phyloP scores from a whole-genome alignment of 805 yeast genomes.

The Zygosaccharomyces rouxii region DNA sequence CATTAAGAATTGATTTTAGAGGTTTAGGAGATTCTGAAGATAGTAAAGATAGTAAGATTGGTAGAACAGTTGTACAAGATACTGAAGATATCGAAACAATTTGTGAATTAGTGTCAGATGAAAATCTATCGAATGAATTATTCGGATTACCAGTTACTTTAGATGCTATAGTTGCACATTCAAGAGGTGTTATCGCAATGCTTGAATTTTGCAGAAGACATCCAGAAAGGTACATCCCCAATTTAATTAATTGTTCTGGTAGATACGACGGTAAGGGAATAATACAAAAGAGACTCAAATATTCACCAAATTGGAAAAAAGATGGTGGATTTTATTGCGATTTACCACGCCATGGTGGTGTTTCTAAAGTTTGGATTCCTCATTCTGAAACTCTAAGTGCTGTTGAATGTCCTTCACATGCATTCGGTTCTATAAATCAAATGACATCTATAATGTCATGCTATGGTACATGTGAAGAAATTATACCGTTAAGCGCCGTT shows the following conservation, averaged over 20 bases:
- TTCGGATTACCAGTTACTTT: constrained; percentile 44
- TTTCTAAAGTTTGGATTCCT: constrained; percentile 41
- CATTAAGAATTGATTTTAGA: constrained; percentile 78
- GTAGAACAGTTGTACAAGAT: constrained; percentile 62
- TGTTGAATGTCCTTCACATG: constrained; percentile 44
- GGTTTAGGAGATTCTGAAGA: constrained; percentile 76
- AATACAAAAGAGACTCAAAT: constrained; percentile 35
- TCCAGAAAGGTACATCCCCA: constrained; percentile 44
- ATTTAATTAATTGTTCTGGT: constrained; percentile 67
- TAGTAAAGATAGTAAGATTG: constrained; percentile 32
- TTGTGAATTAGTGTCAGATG: constrained; percentile 32
- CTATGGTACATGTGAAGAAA: constrained; percentile 64
- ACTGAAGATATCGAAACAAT: constrained; percentile 58
- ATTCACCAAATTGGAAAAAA: constrained; percentile 38
- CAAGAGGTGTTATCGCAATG: constrained; percentile 75
- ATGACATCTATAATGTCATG: constrained; percentile 57
- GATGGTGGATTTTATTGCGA: constrained; percentile 40
- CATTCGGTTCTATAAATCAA: constrained; percentile 40
- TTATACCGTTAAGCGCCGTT: constrained; percentile 63
- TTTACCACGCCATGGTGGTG: constrained; percentile 50
- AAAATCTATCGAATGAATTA: constrained; percentile 25
- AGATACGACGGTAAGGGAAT: constrained; percentile 55
- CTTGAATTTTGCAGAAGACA: constrained; percentile 57
- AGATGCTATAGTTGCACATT: constrained; percentile 66
- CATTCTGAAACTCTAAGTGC: constrained; percentile 48